Conservation (phyloP, 2,329 filamentous ascomycete genomes). For the Aureobasidium mangrovei region DNA sequence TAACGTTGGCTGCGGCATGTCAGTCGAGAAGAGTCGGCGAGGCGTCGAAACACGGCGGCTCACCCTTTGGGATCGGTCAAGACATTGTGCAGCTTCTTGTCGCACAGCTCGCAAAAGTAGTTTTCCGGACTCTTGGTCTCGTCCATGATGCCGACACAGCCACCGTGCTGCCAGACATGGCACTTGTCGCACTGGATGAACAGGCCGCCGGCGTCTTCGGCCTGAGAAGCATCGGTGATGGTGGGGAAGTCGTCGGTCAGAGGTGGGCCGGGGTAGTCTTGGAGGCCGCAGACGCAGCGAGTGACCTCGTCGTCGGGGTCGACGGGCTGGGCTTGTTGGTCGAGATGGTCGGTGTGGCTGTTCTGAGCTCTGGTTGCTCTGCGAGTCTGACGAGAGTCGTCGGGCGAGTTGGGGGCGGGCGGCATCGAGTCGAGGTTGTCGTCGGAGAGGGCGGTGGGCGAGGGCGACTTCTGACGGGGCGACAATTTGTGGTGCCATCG, state of each 20-base stretch:
- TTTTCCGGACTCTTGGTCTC: constrained; percentile 89
- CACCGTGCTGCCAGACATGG: constrained; percentile 98
- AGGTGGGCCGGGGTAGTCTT: constrained; percentile 83
- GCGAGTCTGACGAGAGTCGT: constrained; percentile 62
- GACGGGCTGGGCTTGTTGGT: constrained; percentile 35
- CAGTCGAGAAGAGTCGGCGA: not conserved
- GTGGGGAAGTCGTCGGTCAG: constrained; percentile 41
- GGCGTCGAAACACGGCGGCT: constrained; percentile 32
- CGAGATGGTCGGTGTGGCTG: constrained; percentile 46
- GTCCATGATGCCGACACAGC: constrained; percentile 93
- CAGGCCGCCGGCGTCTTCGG: constrained; percentile 83
- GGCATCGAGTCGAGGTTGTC: constrained; percentile 40
- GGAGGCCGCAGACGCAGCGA: constrained; percentile 86
- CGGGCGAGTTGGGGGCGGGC: constrained; percentile 38
- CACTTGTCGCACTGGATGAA: constrained; percentile 98
- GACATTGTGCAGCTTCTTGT: constrained; percentile 82
- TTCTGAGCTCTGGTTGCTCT: constrained; percentile 71
- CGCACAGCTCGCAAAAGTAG: constrained; percentile 95
- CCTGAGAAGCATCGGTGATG: constrained; percentile 44
- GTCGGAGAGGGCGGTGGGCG: constrained; percentile 62
- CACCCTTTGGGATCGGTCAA: constrained; percentile 77
- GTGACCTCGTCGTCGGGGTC: constrained; percentile 86
- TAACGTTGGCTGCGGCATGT: constrained; percentile 46
- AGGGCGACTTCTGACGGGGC: constrained; percentile 67
- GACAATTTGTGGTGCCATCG: constrained; percentile 63